phyloP scores from a whole-genome alignment of 306 rosid genomes.

The Cucumis hystrix region DNA sequence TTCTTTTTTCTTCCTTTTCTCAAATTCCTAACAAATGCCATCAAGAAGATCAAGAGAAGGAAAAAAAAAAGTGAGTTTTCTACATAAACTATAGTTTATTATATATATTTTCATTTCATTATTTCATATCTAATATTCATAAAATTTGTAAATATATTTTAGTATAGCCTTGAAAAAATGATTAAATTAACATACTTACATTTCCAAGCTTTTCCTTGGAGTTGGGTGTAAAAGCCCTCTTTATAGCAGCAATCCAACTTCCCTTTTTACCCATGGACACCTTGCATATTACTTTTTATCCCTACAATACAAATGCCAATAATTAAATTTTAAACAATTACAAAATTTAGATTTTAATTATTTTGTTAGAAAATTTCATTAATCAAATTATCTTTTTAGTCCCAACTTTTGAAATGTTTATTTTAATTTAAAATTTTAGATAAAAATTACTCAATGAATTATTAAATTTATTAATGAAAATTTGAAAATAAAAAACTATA shows the following conservation, averaged over 20 bases:
- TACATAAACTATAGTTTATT: no score
- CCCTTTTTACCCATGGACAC: slow-evolving; percentile 93
- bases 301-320: slow-evolving; percentile 16
- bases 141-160: no score
- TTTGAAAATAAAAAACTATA: no score
- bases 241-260: slow-evolving; percentile 90
- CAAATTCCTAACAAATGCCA: slow-evolving; percentile 40
- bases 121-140: no score
- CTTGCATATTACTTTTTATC: slow-evolving; percentile 56
- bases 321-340: not conserved
- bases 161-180: not conserved
- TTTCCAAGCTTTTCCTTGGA: slow-evolving; percentile 61
- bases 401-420: no score
- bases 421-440: no score
- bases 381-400: no score
- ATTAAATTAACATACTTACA: slow-evolving; percentile 11
- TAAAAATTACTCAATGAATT: no score
- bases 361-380: not conserved
- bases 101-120: no score
- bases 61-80: not conserved
- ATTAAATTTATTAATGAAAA: no score
- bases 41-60: no score
- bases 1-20: slow-evolving; percentile 53
- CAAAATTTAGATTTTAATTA: not conserved
- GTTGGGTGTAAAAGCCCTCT: slow-evolving; percentile 64